Conservation (phyloP, 768 basidiomycete genomes). For the Rhizopogon vulgaris region DNA sequence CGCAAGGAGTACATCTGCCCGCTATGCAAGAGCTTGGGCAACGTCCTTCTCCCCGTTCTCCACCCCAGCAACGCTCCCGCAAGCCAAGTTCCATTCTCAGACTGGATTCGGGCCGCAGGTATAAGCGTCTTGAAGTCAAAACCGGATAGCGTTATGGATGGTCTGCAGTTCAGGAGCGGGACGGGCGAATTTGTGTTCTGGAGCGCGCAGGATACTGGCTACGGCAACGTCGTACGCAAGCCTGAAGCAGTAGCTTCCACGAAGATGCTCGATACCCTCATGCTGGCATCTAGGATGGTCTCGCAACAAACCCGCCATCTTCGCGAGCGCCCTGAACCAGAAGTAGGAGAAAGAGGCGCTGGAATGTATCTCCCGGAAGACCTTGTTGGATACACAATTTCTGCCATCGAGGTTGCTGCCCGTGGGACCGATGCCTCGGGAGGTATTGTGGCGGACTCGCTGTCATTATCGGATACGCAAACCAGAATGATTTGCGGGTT, state of each 20-base stretch:
- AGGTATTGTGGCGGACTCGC: constrained; percentile 53
- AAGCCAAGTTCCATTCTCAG: constrained; percentile 63
- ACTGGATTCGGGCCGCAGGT: constrained; percentile 87
- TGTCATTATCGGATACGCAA: constrained; percentile 69
- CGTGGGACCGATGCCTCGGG: constrained; percentile 53
- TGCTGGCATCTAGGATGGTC: constrained; percentile 68
- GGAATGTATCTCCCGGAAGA: constrained; percentile 93
- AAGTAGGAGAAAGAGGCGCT: constrained; percentile 66
- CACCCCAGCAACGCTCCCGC: constrained; percentile 37
- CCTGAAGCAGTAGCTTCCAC: constrained; percentile 51
- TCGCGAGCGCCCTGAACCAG: constrained; percentile 69
- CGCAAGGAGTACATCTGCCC: constrained; percentile 96
- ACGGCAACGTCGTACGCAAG: constrained; percentile 47
- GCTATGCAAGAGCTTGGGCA: constrained; percentile 93
- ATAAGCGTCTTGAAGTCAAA: constrained; percentile 85
- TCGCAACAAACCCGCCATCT: constrained; percentile 84
- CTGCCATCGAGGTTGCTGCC: constrained; percentile 72
- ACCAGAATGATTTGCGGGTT: constrained; percentile 73
- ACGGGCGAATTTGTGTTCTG: constrained; percentile 89
- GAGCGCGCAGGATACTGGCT: constrained; percentile 76
- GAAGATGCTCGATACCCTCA: constrained; percentile 85
- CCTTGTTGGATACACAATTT: constrained; percentile 82
- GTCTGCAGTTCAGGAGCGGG: constrained; percentile 69
- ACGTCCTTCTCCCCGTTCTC: constrained; percentile 83
- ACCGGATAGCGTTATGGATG: constrained; percentile 66